These are phyloP conservation scores for Megacollybia platyphylla DNA, from an alignment of 1,284 basidiomycete species.

Conservation along the genomic window DNA sequence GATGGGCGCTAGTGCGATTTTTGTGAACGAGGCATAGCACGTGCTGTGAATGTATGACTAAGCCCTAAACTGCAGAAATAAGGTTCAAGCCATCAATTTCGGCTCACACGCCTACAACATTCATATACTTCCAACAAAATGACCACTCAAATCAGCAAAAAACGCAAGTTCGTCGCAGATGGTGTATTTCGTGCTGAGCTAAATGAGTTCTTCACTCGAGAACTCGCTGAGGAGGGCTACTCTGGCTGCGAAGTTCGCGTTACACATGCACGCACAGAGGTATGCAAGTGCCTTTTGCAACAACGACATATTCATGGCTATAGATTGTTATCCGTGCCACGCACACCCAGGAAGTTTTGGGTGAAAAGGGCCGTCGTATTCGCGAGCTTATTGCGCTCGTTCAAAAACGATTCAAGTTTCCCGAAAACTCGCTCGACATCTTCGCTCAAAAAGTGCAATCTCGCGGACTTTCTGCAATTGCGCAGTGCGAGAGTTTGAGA, in stretches of 20 bases:
- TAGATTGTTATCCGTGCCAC: conserved; percentile 99
- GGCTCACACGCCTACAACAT: conserved; percentile 10
- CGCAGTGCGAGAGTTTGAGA: conserved; percentile 96
- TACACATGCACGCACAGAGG: conserved; percentile 97
- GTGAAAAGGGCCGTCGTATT: conserved; percentile 99
- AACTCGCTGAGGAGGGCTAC: conserved; percentile 99
- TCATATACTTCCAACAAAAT: conserved; percentile 27
- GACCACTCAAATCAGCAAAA: conserved; percentile 86
- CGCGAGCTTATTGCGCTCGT: conserved; percentile 98
- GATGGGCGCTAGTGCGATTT: conserved; percentile 78
- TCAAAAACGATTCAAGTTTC: conserved; percentile 99
- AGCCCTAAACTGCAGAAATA: not conserved
- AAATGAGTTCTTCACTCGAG: conserved; percentile 97
- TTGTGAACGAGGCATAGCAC: conserved; percentile 54
- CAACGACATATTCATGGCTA: conserved; percentile 3
- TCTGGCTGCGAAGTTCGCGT: conserved; percentile 99
- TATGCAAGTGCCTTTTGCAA: conserved; percentile 14
- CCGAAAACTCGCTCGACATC: conserved; percentile 96
- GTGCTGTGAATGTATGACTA: not conserved
- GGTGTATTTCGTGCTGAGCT: conserved; percentile 98
- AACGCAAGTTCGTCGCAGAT: conserved; percentile 97
- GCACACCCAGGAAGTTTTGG: conserved; percentile 99
- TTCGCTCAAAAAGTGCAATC: conserved; percentile 99
- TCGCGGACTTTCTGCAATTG: conserved; percentile 97
- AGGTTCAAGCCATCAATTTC: not conserved